A percentile compares a stretch with the other conserved stretches of the same genome.
These are phyloP conservation scores for Monosporascus sp. DNA, from an alignment of 2,329 filamentous ascomycete species.

Conservation along the genomic window DNA sequence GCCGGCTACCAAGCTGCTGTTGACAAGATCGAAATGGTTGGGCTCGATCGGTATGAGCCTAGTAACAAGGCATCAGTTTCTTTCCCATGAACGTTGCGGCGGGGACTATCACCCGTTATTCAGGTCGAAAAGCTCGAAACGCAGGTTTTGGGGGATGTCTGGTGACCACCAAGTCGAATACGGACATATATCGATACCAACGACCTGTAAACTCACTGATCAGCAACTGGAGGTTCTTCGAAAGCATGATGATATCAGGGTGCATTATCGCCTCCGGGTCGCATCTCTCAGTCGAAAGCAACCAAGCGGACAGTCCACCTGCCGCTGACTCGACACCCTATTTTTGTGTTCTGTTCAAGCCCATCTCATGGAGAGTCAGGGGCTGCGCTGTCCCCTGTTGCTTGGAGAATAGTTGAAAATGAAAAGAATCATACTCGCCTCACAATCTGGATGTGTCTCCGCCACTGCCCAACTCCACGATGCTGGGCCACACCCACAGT, in stretches of 20 bases:
- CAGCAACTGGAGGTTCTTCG: constrained; percentile 3
- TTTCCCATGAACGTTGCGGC: constrained; percentile 1
- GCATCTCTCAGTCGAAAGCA: neutral
- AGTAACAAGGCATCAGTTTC: constrained; percentile 8
- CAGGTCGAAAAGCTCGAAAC: constrained; percentile 68
- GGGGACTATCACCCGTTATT: constrained; percentile 50
- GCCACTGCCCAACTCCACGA: constrained; percentile 38
- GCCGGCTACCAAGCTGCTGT: constrained; percentile 67
- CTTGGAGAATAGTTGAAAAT: neutral
- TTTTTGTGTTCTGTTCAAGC: too few species aligned
- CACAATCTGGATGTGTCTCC: constrained; percentile 55
- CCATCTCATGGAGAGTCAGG: too few species aligned
- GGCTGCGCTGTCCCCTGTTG: too few species aligned
- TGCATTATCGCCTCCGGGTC: constrained; percentile 6
- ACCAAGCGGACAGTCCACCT: neutral
- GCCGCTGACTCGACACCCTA: too few species aligned
- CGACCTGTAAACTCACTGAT: constrained; percentile 44
- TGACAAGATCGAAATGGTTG: constrained; percentile 75
- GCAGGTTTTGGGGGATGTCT: constrained; percentile 46
- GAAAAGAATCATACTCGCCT: constrained; percentile 43
- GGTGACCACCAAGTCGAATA: constrained; percentile 34
- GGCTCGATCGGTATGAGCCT: constrained; percentile 47
- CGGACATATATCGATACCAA: constrained; percentile 68
- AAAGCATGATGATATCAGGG: neutral
- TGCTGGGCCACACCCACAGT: constrained; percentile 69